Evolutionary conservation across 345 rosid species (phyloP), one percentile per base, ranked within the genome.

Genomic region (Ceriops zippeliana): DNA sequence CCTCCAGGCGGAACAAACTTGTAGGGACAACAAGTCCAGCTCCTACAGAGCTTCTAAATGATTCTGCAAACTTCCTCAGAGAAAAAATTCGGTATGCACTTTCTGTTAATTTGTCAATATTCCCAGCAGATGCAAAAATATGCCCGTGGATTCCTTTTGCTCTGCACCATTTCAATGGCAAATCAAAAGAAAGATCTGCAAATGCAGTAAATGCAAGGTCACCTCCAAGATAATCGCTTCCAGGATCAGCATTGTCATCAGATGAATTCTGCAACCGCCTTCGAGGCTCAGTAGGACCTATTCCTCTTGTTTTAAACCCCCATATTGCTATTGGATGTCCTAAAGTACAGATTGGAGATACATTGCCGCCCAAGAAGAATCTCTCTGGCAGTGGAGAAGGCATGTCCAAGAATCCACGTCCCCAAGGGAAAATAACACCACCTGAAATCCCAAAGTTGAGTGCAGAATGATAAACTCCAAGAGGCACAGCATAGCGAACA

Each of bases 121-220:
- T 95, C 67, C 99, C 99, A n/a, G 96, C 91, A 72, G 89, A 87
- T 58, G 89, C 93, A 75, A 95, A 91, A 34, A 80, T 65, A 76
- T 95, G 99, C 13, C 91, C 99, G 66, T 95, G 96, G 69, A 95
- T 80, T 63, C 97, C 97, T 75, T 90, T 91, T 70, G 87, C 90
- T 78, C 83, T 86, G 54, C 84, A 80, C 96, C 96, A 95, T 67
- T 81, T 87, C 62, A 83, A 73, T 30, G 97, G 97, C 67, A 91
- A 82, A 80, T 95, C 96, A 80, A 95, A 90, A 57, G 99, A 95
- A 71, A 95, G 82, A 73, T 95, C 97, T 7, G 90, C 97, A 75
- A 95, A 91, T 58, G 92, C 87, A 81, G 91, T 83, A 35, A 84
- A 80, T 20, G 97, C 97, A 67, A 88, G 81, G 74, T 95, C 99